A percentile compares a stretch with the other conserved stretches of the same genome.
phyloP scores from a whole-genome alignment of 2,329 filamentous ascomycete species.

The Penicillium sp. region DNA sequence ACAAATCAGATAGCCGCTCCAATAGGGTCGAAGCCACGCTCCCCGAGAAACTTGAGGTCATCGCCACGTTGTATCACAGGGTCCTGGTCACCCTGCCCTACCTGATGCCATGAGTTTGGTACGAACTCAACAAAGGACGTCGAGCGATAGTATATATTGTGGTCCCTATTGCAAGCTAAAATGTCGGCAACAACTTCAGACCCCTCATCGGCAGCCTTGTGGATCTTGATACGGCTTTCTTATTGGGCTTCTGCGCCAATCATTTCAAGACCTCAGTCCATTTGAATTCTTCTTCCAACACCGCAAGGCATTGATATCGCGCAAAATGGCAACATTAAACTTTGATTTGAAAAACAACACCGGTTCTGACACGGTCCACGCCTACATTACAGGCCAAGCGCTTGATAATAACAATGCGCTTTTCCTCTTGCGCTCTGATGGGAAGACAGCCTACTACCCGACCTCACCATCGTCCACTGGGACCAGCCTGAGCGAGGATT shows the following conservation, averaged over 20 bases:
- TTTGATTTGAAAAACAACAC: slow-evolving; percentile 67
- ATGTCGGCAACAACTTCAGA: neutral
- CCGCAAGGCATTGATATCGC: neutral
- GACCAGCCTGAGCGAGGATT: slow-evolving; percentile 54
- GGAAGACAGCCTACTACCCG: slow-evolving; percentile 64
- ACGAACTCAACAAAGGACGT: neutral
- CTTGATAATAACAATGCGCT: slow-evolving; percentile 59
- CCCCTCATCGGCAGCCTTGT: slow-evolving; percentile 6
- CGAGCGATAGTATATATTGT: slow-evolving; percentile 11
- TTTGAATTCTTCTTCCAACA: neutral
- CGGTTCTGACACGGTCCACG: slow-evolving; percentile 59
- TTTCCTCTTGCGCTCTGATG: slow-evolving; percentile 65
- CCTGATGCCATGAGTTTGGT: neutral
- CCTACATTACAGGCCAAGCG: slow-evolving; percentile 68
- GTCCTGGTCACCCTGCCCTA: slow-evolving; percentile 23
- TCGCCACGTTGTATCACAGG: slow-evolving; percentile 21
- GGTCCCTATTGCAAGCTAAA: slow-evolving; percentile 1
- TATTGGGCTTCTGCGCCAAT: slow-evolving; percentile 7
- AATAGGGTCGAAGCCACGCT: slow-evolving; percentile 1
- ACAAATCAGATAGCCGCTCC: neutral
- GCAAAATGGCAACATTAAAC: slow-evolving; percentile 48
- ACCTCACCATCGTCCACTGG: slow-evolving; percentile 53
- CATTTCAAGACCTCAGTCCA: neutral
- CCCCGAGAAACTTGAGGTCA: slow-evolving; percentile 1
- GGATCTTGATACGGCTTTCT: slow-evolving; percentile 6